These are phyloP conservation scores for Crucibulum laeve DNA, from an alignment of 768 basidiomycete genomes.

Conservation along the genomic window DNA sequence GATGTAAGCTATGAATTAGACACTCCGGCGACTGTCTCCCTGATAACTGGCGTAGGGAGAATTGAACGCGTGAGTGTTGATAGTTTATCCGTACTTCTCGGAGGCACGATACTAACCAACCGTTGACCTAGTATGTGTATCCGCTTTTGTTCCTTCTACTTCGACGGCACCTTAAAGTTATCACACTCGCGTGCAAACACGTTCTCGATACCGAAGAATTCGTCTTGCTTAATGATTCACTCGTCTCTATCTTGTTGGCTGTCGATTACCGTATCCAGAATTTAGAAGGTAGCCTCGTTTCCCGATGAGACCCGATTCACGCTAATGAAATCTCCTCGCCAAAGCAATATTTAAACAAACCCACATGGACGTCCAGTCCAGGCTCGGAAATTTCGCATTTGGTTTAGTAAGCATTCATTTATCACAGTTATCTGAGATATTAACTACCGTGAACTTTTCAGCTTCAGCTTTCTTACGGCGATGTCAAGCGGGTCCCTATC, in stretches of 20 bases:
- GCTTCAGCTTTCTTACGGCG: constrained; percentile 29
- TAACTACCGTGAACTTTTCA: constrained; percentile 2
- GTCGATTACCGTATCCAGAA: constrained; percentile 27
- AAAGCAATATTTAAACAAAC: constrained; percentile 32
- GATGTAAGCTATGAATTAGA: constrained; percentile 29
- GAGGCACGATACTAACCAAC: not conserved
- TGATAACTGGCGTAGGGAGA: constrained; percentile 28
- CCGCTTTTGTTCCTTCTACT: constrained; percentile 30
- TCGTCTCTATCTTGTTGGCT: constrained; percentile 22
- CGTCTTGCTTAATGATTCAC: constrained; percentile 20
- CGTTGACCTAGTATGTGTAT: constrained; percentile 23
- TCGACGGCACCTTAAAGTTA: constrained; percentile 24
- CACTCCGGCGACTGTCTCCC: constrained; percentile 24
- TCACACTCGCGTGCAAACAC: constrained; percentile 28
- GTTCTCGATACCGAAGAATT: constrained; percentile 28
- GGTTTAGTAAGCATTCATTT: constrained; percentile 22
- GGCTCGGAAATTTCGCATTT: constrained; percentile 32
- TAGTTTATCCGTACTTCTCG: not conserved
- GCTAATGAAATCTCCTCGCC: not conserved
- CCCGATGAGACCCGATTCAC: not conserved
- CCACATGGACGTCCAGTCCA: constrained; percentile 24
- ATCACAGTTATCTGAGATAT: not conserved
- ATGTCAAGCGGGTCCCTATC: constrained; percentile 23
- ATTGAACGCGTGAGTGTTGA: constrained; percentile 26
- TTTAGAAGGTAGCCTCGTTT: constrained; percentile 22